Base-by-base conservation (phyloP, 169 alveolate genomes). In the Eimeria acervulina region DNA sequence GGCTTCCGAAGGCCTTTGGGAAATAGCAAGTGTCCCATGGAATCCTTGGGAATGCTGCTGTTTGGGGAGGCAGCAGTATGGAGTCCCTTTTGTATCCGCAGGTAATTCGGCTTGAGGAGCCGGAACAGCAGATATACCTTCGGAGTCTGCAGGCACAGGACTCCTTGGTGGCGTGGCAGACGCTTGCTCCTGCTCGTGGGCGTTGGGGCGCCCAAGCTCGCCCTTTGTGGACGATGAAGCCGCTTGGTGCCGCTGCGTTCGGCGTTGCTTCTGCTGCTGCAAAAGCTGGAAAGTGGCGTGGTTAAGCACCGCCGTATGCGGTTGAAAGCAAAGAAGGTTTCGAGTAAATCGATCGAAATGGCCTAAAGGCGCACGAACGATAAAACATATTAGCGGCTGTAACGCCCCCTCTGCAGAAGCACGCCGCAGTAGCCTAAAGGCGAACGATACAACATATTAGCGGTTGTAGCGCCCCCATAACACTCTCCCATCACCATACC, bases 221-320 rank as follows among this genome's bases (percentile, higher is more conserved):
- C 28, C 28, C 33, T 70, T 47, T 7, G 36, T 12, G 0, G 10
- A 10, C 13, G 51, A 17, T 4, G 89, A 40, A 42, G 89, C 40
- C 40, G 63, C 89, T 26, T 61, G 80, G 40, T 85, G 80, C 21
- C 81, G 93, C 55, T 85, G 93, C 2, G 51, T 52, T 8, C 93
- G 93, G n/a, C 80, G 81, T 61, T 61, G 93, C 61, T 59, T 31
- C 59, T 85, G 93, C 81, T 85, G 93, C 40, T 23, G 76, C 55
- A 85, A 63, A 19, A 59, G 38, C 38, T 70, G 93, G 42, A 59
- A 52, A 0, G 93, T 85, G 61, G 80, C 51, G 63, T 85, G 81
- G 47, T 85, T 85, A 1, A 85, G 59, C 36, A 85, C 93, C 31
- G 93, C 93, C 1, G 93, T 85, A 26, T 85, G 93, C 38, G 93